Percentiles rank a stretch among this genome's conserved stretches.
Evolutionary conservation across 2,329 filamentous ascomycete species (phyloP).

Genomic region (Epichloe baconii): DNA sequence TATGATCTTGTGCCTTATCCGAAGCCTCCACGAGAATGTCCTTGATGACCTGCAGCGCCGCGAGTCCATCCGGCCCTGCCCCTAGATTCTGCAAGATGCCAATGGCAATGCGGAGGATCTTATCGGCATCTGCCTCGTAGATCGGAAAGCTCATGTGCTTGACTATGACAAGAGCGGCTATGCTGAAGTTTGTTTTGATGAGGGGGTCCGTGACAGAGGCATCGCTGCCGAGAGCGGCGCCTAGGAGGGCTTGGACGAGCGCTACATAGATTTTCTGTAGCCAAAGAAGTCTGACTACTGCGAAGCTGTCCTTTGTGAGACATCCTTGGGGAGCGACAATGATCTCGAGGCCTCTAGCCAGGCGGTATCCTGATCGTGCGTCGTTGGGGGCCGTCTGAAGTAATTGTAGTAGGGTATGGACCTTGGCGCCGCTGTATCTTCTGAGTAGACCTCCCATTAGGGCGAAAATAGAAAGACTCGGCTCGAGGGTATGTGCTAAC

Average conservation of each 20-base stretch:
- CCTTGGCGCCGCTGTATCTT: slow-evolving; percentile 23
- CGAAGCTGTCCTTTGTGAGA: slow-evolving; percentile 28
- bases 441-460: slow-evolving; percentile 25
- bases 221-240: slow-evolving; percentile 23
- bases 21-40: slow-evolving; percentile 33
- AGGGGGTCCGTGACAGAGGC: slow-evolving; percentile 16
- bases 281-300: slow-evolving; percentile 31
- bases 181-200: slow-evolving; percentile 27
- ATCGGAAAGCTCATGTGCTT: slow-evolving; percentile 36
- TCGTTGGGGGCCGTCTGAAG: slow-evolving; percentile 23
- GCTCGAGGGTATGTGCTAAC: background rate
- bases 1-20: slow-evolving; percentile 31
- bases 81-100: slow-evolving; percentile 30
- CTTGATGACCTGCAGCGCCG: slow-evolving; percentile 35
- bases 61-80: slow-evolving; percentile 29
- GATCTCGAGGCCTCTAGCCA: slow-evolving; percentile 29
- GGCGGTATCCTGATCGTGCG: slow-evolving; percentile 21
- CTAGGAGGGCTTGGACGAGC: slow-evolving; percentile 31
- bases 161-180: slow-evolving; percentile 35
- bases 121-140: slow-evolving; percentile 36
- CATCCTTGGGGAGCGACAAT: slow-evolving; percentile 27
- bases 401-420: slow-evolving; percentile 20
- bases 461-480: slow-evolving; percentile 18
- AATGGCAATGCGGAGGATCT: slow-evolving; percentile 36
- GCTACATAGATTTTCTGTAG: slow-evolving; percentile 36